phyloP scores from a whole-genome alignment of 2,329 filamentous ascomycete species.

The Clarireedia paspali region DNA sequence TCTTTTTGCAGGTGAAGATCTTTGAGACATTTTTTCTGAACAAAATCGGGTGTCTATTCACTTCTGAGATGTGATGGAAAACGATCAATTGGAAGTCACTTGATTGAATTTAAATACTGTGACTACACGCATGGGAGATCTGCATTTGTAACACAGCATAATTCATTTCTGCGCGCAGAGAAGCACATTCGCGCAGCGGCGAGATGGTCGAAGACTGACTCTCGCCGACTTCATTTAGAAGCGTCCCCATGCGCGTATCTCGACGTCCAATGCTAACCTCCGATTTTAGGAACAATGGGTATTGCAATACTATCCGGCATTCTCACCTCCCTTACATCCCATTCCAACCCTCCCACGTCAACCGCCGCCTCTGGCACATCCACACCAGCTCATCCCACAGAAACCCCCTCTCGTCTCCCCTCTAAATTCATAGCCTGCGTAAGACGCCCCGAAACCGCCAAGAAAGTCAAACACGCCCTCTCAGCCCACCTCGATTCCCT shows the following conservation, averaged over 20 bases:
- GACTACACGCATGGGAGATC: too few species aligned
- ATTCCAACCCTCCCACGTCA: conserved; percentile 33
- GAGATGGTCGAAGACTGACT: too few species aligned
- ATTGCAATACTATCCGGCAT: conserved; percentile 78
- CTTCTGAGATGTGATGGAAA: too few species aligned
- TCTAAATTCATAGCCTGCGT: conserved; percentile 77
- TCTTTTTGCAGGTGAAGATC: not conserved
- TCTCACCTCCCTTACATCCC: conserved; percentile 57
- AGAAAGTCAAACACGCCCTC: conserved; percentile 60
- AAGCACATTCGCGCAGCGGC: too few species aligned
- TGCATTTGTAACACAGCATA: too few species aligned
- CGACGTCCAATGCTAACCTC: not conserved
- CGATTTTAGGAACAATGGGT: conserved; percentile 64
- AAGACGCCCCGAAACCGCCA: conserved; percentile 58
- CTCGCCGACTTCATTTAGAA: too few species aligned
- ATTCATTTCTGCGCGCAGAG: too few species aligned
- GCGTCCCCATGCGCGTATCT: not conserved
- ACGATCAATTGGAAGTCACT: too few species aligned
- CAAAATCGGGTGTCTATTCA: not conserved
- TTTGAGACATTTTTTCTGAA: not conserved
- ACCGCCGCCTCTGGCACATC: conserved; percentile 35
- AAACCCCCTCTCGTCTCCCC: conserved; percentile 51
- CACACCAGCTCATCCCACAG: conserved; percentile 35
- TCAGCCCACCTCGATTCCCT: conserved; percentile 48
- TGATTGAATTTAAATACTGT: too few species aligned